Evolutionary conservation across 345 rosid species (phyloP).

Genomic region (Corchorus capsularis): DNA sequence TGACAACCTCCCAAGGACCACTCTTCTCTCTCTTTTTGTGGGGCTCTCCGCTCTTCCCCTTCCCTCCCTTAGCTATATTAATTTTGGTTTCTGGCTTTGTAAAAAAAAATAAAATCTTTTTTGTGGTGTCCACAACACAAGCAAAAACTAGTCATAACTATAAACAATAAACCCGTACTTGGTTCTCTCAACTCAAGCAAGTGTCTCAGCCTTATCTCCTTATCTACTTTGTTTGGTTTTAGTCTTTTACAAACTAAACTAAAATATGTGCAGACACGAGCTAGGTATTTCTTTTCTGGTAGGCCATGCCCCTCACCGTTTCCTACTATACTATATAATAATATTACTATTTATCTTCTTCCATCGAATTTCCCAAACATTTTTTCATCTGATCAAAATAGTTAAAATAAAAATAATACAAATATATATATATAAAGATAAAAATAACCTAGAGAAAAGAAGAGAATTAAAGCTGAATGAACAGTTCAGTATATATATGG

Average conservation of each 20-base stretch:
- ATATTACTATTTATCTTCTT: background rate
- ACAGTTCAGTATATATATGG: too few species aligned
- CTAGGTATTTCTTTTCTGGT: background rate
- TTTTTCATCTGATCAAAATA: background rate
- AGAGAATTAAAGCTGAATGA: background rate
- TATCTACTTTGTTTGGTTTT: constrained; percentile 25
- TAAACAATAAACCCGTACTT: constrained; percentile 1
- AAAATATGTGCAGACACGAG: background rate
- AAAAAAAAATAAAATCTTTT: background rate
- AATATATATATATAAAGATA: background rate
- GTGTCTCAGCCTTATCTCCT: constrained; percentile 33
- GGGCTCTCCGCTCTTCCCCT: background rate
- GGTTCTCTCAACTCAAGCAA: constrained; percentile 5
- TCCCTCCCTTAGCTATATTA: background rate
- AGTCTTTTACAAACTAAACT: background rate
- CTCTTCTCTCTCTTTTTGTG: background rate
- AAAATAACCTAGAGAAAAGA: background rate
- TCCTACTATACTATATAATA: background rate
- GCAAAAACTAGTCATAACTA: constrained; percentile 6
- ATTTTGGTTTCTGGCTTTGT: background rate
- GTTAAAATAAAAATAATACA: too few species aligned
- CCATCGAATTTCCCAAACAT: background rate
- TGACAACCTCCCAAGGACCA: constrained; percentile 37
- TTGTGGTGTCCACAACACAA: constrained; percentile 40
- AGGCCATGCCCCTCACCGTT: constrained; percentile 15